Conservation (phyloP, 331 rosid species). For the Cydonia oblonga region DNA sequence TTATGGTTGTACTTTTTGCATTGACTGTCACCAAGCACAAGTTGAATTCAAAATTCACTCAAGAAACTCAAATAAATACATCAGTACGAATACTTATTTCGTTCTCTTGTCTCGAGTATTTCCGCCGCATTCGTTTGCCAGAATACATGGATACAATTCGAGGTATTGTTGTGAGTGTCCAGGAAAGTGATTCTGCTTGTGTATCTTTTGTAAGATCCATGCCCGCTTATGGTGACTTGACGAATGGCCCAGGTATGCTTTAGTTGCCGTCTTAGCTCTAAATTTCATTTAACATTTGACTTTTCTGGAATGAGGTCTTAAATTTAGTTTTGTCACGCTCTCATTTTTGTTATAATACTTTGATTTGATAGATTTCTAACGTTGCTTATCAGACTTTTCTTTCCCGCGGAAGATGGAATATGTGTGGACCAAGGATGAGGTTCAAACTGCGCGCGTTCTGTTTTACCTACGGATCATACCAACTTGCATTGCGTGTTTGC, state of each 20-base stretch:
- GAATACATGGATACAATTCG: slow-evolving; percentile 89
- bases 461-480: slow-evolving; percentile 76
- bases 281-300: background rate
- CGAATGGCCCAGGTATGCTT: slow-evolving; percentile 59
- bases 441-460: slow-evolving; percentile 82
- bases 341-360: background rate
- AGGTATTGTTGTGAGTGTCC: slow-evolving; percentile 59
- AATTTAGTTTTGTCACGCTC: background rate
- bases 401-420: slow-evolving; percentile 36
- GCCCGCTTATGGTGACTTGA: slow-evolving; percentile 64
- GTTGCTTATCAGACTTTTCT: slow-evolving; percentile 21
- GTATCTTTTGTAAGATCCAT: slow-evolving; percentile 54
- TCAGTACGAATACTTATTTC: slow-evolving; percentile 61
- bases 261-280: background rate
- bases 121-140: slow-evolving; percentile 73
- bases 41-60: slow-evolving; percentile 36
- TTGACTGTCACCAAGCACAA: slow-evolving; percentile 70
- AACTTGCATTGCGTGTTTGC: slow-evolving; percentile 61
- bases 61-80: slow-evolving; percentile 38
- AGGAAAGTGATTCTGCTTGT: slow-evolving; percentile 62
- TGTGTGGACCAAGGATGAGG: slow-evolving; percentile 71
- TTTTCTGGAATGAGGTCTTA: background rate
- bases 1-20: slow-evolving; percentile 82
- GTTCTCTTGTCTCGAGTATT: slow-evolving; percentile 79
- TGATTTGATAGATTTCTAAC: slow-evolving; percentile 11